Evolutionary conservation across 352 stramenopile genomes (phyloP).

Genomic region (Ochromonadaceae sp.): DNA sequence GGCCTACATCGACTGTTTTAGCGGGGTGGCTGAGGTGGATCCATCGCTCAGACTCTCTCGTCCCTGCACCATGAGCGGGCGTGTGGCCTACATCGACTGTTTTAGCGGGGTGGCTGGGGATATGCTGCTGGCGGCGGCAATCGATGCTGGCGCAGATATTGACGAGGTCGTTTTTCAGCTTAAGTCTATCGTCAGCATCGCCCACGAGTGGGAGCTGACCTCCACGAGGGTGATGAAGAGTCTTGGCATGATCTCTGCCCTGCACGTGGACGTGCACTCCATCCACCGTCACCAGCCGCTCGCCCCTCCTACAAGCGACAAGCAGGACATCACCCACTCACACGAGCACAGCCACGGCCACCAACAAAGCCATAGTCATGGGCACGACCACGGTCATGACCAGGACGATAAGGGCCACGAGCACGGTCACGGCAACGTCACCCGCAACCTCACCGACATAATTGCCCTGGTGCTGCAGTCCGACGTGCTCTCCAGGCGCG

Average conservation of each 20-base stretch:
- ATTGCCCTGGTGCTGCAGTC: no score
- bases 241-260: conserved; percentile 63
- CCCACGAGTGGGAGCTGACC: conserved; percentile 63
- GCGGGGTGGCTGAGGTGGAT: conserved; percentile 59
- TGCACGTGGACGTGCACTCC: conserved; percentile 63
- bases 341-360: conserved; percentile 35
- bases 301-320: conserved; percentile 33
- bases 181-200: conserved; percentile 26
- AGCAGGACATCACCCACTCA: no score
- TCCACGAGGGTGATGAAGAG: conserved; percentile 54
- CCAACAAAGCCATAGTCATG: conserved; percentile 29
- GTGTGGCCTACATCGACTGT: conserved; percentile 69
- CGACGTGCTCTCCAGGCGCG: no score
- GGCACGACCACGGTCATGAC: conserved; percentile 34
- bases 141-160: conserved; percentile 55
- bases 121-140: conserved; percentile 67
- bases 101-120: conserved; percentile 66
- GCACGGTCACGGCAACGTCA: conserved; percentile 36
- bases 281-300: conserved; percentile 55
- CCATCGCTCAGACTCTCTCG: no score
- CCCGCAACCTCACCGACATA: no score
- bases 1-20: conserved; percentile 68
- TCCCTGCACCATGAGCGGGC: no score
- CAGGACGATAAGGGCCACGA: conserved; percentile 32
- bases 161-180: conserved; percentile 34